Evolutionary conservation across 805 yeast species (phyloP).

Genomic region (Henningerozyma blattae): DNA sequence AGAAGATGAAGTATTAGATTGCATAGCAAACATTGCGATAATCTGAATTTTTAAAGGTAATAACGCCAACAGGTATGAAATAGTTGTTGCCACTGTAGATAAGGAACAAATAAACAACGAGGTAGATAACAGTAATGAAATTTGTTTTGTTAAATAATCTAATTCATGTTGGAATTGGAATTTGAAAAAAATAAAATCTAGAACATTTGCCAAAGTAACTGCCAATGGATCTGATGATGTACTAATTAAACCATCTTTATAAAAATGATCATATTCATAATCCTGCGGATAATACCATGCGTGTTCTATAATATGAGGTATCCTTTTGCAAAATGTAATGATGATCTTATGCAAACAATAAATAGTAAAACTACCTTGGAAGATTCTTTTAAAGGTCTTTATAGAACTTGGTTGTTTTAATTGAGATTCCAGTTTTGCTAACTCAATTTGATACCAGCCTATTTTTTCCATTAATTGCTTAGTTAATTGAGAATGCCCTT

Average conservation of each 20-base stretch:
- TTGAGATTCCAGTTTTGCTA: conserved; percentile 10
- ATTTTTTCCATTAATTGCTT: conserved; percentile 16
- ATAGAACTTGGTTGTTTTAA: conserved; percentile 8
- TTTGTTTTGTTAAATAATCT: conserved; percentile 26
- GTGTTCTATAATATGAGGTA: conserved; percentile 16
- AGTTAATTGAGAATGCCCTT: conserved; percentile 5
- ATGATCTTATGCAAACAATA: conserved; percentile 28
- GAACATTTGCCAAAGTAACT: conserved; percentile 25
- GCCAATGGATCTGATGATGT: conserved; percentile 27
- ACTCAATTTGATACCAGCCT: conserved; percentile 18
- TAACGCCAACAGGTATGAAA: conserved; percentile 37
- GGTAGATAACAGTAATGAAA: conserved; percentile 42
- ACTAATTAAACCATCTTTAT: conserved; percentile 5
- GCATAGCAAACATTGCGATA: conserved; percentile 18
- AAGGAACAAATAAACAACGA: conserved; percentile 50
- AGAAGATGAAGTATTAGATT: conserved; percentile 6
- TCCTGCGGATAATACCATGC: conserved; percentile 10
- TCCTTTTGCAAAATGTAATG: conserved; percentile 19
- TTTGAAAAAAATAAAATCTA: conserved; percentile 22
- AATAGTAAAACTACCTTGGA: conserved; percentile 18
- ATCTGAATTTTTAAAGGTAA: conserved; percentile 26
- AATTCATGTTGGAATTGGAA: conserved; percentile 25
- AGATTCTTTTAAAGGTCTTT: conserved; percentile 8
- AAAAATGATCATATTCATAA: conserved; percentile 9
- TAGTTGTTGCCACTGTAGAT: conserved; percentile 50